These are phyloP conservation scores for Penicillium thymicola DNA, from an alignment of 2,329 filamentous ascomycete genomes.

Conservation along the genomic window DNA sequence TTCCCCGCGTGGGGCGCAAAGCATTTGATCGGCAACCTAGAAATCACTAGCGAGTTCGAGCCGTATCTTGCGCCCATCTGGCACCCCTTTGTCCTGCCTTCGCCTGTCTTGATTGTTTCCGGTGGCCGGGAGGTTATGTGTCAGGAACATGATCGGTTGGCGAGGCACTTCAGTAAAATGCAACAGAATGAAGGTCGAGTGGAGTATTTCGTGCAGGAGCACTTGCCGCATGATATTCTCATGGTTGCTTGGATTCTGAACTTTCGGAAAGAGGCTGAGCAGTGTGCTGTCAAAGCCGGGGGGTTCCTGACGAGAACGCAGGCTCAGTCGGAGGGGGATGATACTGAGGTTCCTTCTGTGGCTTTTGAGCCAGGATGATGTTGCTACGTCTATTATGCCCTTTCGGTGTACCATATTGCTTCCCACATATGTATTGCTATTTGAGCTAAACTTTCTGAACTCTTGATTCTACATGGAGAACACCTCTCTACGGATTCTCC, in stretches of 20 bases:
- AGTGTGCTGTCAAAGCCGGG: constrained; percentile 2
- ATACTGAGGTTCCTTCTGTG: background rate
- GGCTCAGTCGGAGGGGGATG: background rate
- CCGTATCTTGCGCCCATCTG: constrained; percentile 6
- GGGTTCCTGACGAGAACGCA: constrained; percentile 1
- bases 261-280: constrained; percentile 5
- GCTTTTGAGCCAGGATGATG: background rate
- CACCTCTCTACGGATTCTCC: background rate
- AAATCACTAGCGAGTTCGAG: background rate
- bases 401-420: background rate
- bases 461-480: no score
- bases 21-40: constrained; percentile 1
- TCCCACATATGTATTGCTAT: background rate
- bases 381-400: background rate
- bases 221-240: constrained; percentile 3
- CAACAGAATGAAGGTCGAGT: constrained; percentile 7
- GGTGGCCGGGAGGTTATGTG: constrained; percentile 8
- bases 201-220: constrained; percentile 7
- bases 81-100: constrained; percentile 3
- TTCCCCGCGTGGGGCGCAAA: constrained; percentile 6
- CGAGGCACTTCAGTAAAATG: constrained; percentile 3
- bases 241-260: constrained; percentile 7
- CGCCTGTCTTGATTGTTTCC: constrained; percentile 1
- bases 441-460: background rate
- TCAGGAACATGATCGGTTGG: constrained; percentile 9